These are phyloP conservation scores for Withania somnifera DNA, from an alignment of 305 asterid genomes.

Conservation along the genomic window DNA sequence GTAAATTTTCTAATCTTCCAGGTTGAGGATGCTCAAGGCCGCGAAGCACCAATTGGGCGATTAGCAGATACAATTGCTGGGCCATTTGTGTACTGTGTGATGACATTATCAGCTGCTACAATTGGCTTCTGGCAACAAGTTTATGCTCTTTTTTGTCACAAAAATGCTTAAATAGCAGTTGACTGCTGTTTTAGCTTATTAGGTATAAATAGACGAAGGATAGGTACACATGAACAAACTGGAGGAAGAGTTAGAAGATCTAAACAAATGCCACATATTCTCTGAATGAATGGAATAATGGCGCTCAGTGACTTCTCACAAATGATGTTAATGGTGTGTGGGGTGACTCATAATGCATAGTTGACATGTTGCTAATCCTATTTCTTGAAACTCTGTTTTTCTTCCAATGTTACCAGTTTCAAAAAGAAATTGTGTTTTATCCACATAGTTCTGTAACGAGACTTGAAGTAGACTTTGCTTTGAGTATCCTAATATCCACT, in stretches of 20 bases:
- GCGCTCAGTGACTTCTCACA: neutral
- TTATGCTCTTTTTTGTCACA: slow-evolving; percentile 8
- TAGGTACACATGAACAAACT: neutral
- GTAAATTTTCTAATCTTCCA: slow-evolving; percentile 6
- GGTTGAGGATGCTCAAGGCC: slow-evolving; percentile 99
- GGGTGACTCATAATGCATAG: neutral
- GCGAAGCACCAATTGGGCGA: slow-evolving; percentile 99
- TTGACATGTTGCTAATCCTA: neutral
- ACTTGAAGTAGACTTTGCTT: neutral
- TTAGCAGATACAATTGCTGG: slow-evolving; percentile 99
- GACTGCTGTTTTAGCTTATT: neutral
- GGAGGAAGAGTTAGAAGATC: neutral
- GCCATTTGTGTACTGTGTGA: slow-evolving; percentile 84
- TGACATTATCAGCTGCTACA: slow-evolving; percentile 92
- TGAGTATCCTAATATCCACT: neutral
- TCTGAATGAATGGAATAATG: neutral
- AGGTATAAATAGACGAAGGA: neutral
- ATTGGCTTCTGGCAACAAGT: slow-evolving; percentile 79
- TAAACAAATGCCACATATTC: neutral
- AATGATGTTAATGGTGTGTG: neutral
- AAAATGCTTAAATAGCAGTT: neutral
- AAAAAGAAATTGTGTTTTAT: too few relatives aligned
- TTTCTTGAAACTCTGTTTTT: neutral
- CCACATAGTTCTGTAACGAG: neutral
- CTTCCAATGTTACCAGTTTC: too few relatives aligned